Base-by-base conservation (phyloP, 2,329 filamentous ascomycete species). In the Talaromyces funiculosus region DNA sequence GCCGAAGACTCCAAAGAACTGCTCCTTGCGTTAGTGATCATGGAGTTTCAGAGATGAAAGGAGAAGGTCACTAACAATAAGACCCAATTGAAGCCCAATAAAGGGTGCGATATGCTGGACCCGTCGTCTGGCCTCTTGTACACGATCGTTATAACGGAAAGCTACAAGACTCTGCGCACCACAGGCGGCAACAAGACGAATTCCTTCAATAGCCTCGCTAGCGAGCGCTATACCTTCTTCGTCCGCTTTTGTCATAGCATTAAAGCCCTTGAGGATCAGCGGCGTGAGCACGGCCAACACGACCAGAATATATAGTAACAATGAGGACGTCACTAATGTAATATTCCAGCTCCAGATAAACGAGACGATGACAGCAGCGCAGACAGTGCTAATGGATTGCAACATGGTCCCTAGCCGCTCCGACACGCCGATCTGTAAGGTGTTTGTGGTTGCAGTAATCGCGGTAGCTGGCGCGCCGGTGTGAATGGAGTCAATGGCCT, bases 401-500 rank as follows among this genome's bases (percentile, higher is more conserved):
- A 81, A 71, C 1, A 81, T 69, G 2, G 70, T 70, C 1, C 75
- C 74, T 4, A 84, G 69, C 57, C 80, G 79, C 64, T 84, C 81
- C 0, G 81, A 83, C n/a, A 84, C 78, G 18, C 80, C 81, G 26
- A 81, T 72, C 60, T 84, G 82, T 10, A 84, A 76, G 0, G 78
- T 78, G 63, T 83, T 84, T 33, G 81, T 77, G 0, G 79, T 78
- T 0, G 77, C 77, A 0, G 81, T 84, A 64, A 84, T 82, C 1
- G 80, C 78, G 42, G 78, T 79, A 0, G 79, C 77, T 12, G 82
- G 79, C 16, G 78, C 77, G 16, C 81, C 81, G 0, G 80, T 70
- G 1, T 81, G 80, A 24, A 82, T 70, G 18, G 77, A 74, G 60
- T 82, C 82, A 16, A 84, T 72, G 8, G 74, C 76, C 61, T 76